Evolutionary conservation across 345 rosid genomes (phyloP), one percentile per base, ranked within the genome.

Genomic region (Turritis glabra): DNA sequence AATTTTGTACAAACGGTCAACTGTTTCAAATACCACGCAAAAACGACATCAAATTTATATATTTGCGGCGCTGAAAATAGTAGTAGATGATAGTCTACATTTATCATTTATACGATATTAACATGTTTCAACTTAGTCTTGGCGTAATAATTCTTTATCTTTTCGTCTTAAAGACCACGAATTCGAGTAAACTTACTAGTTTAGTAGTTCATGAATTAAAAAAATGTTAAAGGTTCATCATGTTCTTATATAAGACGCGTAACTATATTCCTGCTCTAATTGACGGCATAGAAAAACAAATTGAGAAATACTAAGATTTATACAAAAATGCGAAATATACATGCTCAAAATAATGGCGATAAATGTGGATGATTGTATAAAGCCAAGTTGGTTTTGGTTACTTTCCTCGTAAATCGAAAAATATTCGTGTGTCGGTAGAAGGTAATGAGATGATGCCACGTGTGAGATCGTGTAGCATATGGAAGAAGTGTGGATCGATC

Each of bases 381-480:
- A 32, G 32, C 56, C 60, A 73, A 73, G 64, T 61, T 43, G 77
- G 72, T 43, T 52, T 26, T 21, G 51, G 74, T 26, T 55, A 51
- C 79, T 59, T 85, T 81, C 86, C 85, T 86, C 88, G 87, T 67
- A 83, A 82, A 77, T 80, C 73, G 67, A 80, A 73, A 71, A 67
- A 85, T 79, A 83, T 84, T 84, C 85, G 82, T 77, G 37, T 75
- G 79, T 67, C 79, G 79, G 73, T 75, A 75, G 67, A 67, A 38
- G 46, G 27, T 19, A 59, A 67, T 27, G 46, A 50, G 53, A 67
- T 58, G 35, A 58, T 3, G 73, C 68, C 79, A 75, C 62, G 60
- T 75, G 54, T 11, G 25, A 65, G 59, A 56, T 74, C 51, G 55
- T 50, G 71, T 66, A 32, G 32, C 57, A 65, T 18, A 65, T 7